Percentiles rank a stretch among this genome's conserved stretches.
Evolutionary conservation across 2,329 filamentous ascomycete species (phyloP).

Genomic region (Gyromitra esculenta): DNA sequence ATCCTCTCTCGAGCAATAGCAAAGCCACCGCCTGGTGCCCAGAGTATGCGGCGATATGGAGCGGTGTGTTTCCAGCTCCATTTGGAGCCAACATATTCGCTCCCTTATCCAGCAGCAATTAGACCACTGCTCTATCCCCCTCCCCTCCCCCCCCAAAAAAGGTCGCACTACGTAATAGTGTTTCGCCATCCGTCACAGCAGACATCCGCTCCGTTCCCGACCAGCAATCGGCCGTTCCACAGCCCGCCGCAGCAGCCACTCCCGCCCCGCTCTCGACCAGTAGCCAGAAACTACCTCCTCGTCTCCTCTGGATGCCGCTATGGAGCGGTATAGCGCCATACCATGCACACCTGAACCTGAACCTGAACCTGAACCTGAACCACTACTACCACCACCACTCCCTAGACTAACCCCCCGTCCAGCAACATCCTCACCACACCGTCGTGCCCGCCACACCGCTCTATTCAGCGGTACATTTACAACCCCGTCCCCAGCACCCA

Average conservation of each 20-base stretch:
- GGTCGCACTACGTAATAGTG: neutral
- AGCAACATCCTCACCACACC: too few species aligned
- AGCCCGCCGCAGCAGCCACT: neutral
- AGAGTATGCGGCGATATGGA: too few species aligned
- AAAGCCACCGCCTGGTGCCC: too few species aligned
- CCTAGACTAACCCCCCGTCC: too few species aligned
- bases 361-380: too few species aligned
- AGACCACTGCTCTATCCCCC: neutral
- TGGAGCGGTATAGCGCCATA: neutral
- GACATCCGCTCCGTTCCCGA: conserved; percentile 1
- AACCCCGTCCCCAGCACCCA: too few species aligned
- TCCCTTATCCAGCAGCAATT: neutral
- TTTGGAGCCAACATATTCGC: neutral
- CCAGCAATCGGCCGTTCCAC: neutral
- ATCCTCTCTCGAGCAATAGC: too few species aligned
- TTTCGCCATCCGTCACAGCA: neutral
- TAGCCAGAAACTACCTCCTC: neutral
- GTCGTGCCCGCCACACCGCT: too few species aligned
- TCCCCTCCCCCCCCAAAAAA: neutral
- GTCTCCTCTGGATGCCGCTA: neutral
- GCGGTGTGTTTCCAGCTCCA: too few species aligned
- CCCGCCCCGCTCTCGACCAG: neutral
- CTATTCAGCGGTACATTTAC: too few species aligned
- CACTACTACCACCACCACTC: too few species aligned
- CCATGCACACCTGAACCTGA: too few species aligned